Base-by-base conservation (phyloP, 768 basidiomycete genomes). In the Scleroderma citrinum region DNA sequence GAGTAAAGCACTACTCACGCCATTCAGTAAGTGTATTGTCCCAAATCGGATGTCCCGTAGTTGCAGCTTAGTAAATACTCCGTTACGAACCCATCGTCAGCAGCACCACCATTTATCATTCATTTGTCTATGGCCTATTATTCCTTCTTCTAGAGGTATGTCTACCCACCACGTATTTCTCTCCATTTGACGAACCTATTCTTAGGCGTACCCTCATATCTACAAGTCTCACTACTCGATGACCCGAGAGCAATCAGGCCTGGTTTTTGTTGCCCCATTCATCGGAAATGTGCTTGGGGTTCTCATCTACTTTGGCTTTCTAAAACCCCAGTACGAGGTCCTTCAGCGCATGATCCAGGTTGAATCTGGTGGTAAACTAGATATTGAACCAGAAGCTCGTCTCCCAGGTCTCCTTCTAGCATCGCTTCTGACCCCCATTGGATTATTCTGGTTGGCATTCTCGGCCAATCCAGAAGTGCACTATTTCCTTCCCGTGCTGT, bases 91-190 rank as follows among this genome's bases (percentile, higher is more conserved):
- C 62, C 7, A 63, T 63, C 35, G 55, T 63, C 12, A 49, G 49
- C 2, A 63, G 62, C 62, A 61, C 61, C 11, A 56, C 61, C 6
- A 35, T 63, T 4, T 63, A 61, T 39, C 62, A 64, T 21, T 57
- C 62, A 7, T 64, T 64, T 24, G 50, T 64, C 24, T 60, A 54
- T 38, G 62, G 62, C 2, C 60, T 64, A 17, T 53, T 64, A 29
- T 64, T 64, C 26, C 51, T 64, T 7, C 62, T 64, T 45, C 62
- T 64, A 8, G 62, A 64, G 54, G 62, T 58, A 13, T 29, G 30
- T 44, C 2, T 38, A n/a, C 19, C 29, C 16, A 7, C 10, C 16
- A 16, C 47, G 29, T 41, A 6, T 34, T 34, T 24, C 14, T 31
- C 17, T 41, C n/a, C 39, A 14, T 35, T 20, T 35, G 14, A 19